These are phyloP conservation scores for Ammopiptanthus mongolicus DNA, from an alignment of 306 rosid species.

Conservation along the genomic window DNA sequence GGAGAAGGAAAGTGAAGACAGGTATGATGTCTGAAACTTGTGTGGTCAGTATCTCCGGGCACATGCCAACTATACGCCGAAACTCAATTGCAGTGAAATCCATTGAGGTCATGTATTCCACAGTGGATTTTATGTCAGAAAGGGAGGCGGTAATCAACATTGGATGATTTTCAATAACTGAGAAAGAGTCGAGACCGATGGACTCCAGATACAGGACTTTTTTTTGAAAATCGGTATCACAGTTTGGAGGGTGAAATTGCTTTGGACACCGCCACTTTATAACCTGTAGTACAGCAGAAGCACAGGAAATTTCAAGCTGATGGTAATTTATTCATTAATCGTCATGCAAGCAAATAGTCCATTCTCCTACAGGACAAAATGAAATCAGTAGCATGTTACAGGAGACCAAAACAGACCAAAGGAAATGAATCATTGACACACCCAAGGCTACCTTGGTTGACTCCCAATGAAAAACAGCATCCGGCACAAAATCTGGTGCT, in stretches of 20 bases:
- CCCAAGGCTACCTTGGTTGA: slow-evolving; percentile 33
- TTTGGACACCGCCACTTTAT: slow-evolving; percentile 49
- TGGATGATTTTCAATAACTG: slow-evolving; percentile 64
- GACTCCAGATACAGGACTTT: slow-evolving; percentile 80
- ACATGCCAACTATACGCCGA: slow-evolving; percentile 64
- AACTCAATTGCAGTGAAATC: slow-evolving; percentile 58
- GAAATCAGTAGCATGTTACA: neutral
- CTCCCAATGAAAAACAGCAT: slow-evolving; percentile 53
- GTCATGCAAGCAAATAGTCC: neutral
- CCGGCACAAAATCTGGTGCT: slow-evolving; percentile 48
- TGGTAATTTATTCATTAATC: neutral
- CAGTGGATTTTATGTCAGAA: slow-evolving; percentile 52
- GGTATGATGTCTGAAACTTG: slow-evolving; percentile 51
- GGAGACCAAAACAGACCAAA: neutral
- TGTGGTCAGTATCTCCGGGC: slow-evolving; percentile 73
- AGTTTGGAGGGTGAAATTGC: slow-evolving; percentile 27
- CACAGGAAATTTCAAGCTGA: slow-evolving; percentile 7
- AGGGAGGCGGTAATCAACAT: slow-evolving; percentile 49
- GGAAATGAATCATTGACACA: neutral
- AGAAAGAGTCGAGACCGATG: slow-evolving; percentile 70
- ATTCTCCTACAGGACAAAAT: neutral
- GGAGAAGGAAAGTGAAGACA: slow-evolving; percentile 70
- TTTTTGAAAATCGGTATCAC: slow-evolving; percentile 41
- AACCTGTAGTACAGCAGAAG: slow-evolving; percentile 31
- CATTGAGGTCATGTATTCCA: slow-evolving; percentile 54